Evolutionary conservation across 441 rosid species (phyloP), one percentile per base, ranked within the genome.

Genomic region (Flueggea neowawraea): DNA sequence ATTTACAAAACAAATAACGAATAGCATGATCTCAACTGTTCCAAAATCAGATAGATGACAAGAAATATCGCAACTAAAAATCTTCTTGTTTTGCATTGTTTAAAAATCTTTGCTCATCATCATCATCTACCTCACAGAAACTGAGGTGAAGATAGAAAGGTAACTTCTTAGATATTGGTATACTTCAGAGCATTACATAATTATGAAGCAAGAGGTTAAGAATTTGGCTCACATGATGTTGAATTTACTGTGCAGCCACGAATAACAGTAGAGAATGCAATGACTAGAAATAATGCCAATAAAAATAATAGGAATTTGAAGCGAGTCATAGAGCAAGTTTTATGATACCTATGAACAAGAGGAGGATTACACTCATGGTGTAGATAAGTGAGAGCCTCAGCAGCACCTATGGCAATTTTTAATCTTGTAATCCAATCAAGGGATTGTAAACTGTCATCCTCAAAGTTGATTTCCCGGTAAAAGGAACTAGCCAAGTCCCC

Each of bases 401-500:
- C 99, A 53, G 93, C 88, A 81, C 97, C 99, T 47, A 69, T 85
- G 17, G 99, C 98, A 61, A 95, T 91, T 74, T 91, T 95, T 73
- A 92, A 75, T 73, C 99, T 88, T 15, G 99, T 95, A 48, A 95
- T 95, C 99, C 99, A 95, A 78, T 95, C 98, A 58, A 95, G 73
- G 56, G 99, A 86, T 72, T 78, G 80, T 63, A 88, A 74, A 45
- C 78, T 74, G 57, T 77, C 88, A 15, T 79, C 88, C 57, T 80
- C 94, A 9, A 58, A 47, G 47, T 74, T 69, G 0, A 72, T 67
- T 64, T 69, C 81, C 68, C 87, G 76, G 74, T 73, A 81, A 73
- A 95, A 85, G 41, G 98, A 77, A 67, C 78, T 84, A 64, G 96
- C 86, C 76, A 95, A 80, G 72, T 95, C 96, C 33, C 87, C 78